Percentiles rank a stretch among this genome's conserved stretches.
These are phyloP conservation scores for Penicillium palitans DNA, from an alignment of 2,329 filamentous ascomycete genomes.

Conservation along the genomic window DNA sequence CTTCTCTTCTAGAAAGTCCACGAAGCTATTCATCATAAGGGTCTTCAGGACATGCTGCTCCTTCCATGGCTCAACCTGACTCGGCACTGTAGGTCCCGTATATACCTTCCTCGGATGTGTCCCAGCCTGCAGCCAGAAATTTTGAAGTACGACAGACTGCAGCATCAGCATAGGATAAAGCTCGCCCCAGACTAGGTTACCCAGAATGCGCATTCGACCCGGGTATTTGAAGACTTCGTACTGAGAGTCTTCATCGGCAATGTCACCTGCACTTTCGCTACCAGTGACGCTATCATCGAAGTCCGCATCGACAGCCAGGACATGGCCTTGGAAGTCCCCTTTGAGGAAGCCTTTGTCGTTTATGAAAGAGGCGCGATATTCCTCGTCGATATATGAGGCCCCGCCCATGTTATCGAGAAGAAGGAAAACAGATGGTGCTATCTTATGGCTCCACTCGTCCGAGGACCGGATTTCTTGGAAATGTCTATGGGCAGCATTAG, in stretches of 20 bases:
- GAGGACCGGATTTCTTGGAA: too few species aligned
- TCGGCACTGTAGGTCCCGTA: slow-evolving; percentile 19
- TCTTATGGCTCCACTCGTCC: too few species aligned
- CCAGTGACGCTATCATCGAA: slow-evolving; percentile 6
- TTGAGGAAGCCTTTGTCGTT: slow-evolving; percentile 4
- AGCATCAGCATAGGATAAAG: slow-evolving; percentile 18
- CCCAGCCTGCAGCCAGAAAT: slow-evolving; percentile 25
- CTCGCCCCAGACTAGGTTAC: slow-evolving; percentile 28
- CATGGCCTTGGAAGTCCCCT: slow-evolving; percentile 17
- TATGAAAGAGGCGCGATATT: neutral
- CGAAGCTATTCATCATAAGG: slow-evolving; percentile 7
- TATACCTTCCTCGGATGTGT: slow-evolving; percentile 27
- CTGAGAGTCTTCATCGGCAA: neutral
- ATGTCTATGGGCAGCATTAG: too few species aligned
- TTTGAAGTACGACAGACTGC: slow-evolving; percentile 11
- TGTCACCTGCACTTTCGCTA: neutral
- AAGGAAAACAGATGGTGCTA: slow-evolving; percentile 6
- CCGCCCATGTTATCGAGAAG: slow-evolving; percentile 5
- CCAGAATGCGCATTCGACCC: slow-evolving; percentile 25
- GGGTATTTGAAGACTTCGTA: slow-evolving; percentile 10
- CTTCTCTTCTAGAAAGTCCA: slow-evolving; percentile 5
- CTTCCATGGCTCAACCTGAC: slow-evolving; percentile 11
- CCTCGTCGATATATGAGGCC: slow-evolving; percentile 2
- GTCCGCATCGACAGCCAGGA: slow-evolving; percentile 22
- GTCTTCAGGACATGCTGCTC: neutral